These are phyloP conservation scores for Sophora flavescens DNA, from an alignment of 306 rosid genomes.

Conservation along the genomic window DNA sequence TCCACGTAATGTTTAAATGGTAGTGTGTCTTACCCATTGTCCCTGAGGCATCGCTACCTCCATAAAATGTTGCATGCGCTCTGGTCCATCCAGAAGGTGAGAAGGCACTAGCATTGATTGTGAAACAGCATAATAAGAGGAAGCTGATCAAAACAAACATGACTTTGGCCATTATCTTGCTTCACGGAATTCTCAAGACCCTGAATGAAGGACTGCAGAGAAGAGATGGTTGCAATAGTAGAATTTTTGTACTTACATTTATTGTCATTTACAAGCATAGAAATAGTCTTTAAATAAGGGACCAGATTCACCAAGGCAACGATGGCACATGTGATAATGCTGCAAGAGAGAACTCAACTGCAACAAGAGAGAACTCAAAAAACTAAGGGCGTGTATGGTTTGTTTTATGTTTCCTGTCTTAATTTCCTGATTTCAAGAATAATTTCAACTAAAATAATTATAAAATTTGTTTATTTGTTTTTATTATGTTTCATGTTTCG, in stretches of 20 bases:
- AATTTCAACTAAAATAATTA: no score
- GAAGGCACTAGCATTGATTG: constrained; percentile 53
- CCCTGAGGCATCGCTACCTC: constrained; percentile 92
- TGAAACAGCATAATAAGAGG: constrained; percentile 52
- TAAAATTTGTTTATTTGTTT: no score
- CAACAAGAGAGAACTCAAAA: constrained; percentile 39
- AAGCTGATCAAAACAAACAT: constrained; percentile 47
- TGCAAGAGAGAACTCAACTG: constrained; percentile 47
- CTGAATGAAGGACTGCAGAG: no score
- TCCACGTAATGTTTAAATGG: no score
- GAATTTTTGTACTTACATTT: constrained; percentile 44
- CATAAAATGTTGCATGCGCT: constrained; percentile 92
- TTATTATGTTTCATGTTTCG: no score
- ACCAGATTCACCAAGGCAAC: constrained; percentile 41
- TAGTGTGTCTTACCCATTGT: constrained; percentile 74
- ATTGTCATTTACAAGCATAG: constrained; percentile 49
- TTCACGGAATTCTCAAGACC: constrained; percentile 10
- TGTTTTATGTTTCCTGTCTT: no score
- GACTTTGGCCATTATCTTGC: constrained; percentile 56
- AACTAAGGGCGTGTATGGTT: no score
- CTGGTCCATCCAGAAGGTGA: constrained; percentile 68
- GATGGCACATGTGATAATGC: constrained; percentile 68
- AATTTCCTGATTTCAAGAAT: no score
- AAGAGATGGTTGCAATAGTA: background rate
- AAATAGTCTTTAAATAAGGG: constrained; percentile 60